A percentile compares a stretch with the other conserved stretches of the same genome.
phyloP scores from a whole-genome alignment of 345 rosid species.

The Lepidium africanum region DNA sequence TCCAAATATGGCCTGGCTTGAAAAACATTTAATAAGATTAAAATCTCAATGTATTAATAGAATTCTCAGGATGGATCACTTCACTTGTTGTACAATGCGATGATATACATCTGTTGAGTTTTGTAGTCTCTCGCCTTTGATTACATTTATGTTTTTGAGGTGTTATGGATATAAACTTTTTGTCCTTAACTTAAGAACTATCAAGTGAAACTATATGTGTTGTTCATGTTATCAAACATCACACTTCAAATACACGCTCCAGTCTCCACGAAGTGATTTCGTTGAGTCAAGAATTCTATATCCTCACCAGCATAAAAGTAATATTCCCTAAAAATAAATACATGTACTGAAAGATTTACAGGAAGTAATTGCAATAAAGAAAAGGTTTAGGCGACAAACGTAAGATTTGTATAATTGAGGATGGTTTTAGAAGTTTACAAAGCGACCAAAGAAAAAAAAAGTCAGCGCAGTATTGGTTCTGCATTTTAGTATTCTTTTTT shows the following conservation, averaged over 20 bases:
- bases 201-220: neutral
- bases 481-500: neutral
- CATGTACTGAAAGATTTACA: no score
- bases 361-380: neutral
- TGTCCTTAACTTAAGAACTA: neutral
- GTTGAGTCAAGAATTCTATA: neutral
- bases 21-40: neutral
- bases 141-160: neutral
- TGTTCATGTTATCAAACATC: neutral
- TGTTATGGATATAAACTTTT: neutral
- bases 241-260: neutral
- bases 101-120: neutral
- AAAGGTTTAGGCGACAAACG: neutral
- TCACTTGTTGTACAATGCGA: conserved; percentile 10
- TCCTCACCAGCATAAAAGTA: neutral
- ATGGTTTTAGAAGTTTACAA: neutral
- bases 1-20: conserved; percentile 48
- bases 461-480: neutral
- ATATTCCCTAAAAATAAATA: no score
- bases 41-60: conserved; percentile 2
- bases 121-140: conserved; percentile 5
- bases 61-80: conserved; percentile 2
- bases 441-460: neutral
- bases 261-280: neutral
- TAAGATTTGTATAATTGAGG: neutral